phyloP scores from a whole-genome alignment of 192 early-diverging fungal genomes.

The Linnemannia elongata region DNA sequence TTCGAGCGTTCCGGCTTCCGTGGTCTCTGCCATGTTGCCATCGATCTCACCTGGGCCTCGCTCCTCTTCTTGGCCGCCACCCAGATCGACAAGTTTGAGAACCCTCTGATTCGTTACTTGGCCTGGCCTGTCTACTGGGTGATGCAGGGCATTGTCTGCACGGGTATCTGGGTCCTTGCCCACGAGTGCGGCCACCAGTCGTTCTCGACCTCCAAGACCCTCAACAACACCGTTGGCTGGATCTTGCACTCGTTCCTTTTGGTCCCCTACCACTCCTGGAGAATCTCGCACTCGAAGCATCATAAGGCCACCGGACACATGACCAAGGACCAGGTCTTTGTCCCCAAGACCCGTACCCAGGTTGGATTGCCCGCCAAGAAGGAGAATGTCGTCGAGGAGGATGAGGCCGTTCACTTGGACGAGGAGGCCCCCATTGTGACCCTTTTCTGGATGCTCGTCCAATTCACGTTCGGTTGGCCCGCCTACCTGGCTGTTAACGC shows the following conservation, averaged over 20 bases:
- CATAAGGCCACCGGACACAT: conserved; percentile 94
- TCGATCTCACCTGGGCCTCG: conserved; percentile 80
- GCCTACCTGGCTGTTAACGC: conserved; percentile 85
- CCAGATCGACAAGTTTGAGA: conserved; percentile 70
- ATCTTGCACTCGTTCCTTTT: conserved; percentile 91
- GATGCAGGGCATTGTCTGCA: conserved; percentile 85
- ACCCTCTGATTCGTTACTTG: conserved; percentile 60
- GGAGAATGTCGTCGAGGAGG: conserved; percentile 51
- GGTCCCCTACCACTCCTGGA: conserved; percentile 96
- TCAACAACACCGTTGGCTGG: conserved; percentile 92
- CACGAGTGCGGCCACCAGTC: conserved; percentile 96
- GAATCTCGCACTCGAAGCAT: conserved; percentile 91
- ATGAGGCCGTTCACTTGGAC: conserved; percentile 59
- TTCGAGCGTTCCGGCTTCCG: conserved; percentile 87
- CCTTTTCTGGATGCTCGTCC: conserved; percentile 72
- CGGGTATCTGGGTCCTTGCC: conserved; percentile 91
- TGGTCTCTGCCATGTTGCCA: conserved; percentile 84
- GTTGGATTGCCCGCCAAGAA: conserved; percentile 66
- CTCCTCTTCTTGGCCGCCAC: conserved; percentile 78
- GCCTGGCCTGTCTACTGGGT: conserved; percentile 90
- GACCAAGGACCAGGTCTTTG: conserved; percentile 95
- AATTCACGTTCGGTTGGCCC: conserved; percentile 92
- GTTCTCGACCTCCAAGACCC: conserved; percentile 86
- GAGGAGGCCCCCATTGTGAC: conserved; percentile 83
- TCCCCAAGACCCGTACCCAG: conserved; percentile 80